Evolutionary conservation across 306 rosid species (phyloP), one percentile per base, ranked within the genome.

Genomic region (Prunus salicina): DNA sequence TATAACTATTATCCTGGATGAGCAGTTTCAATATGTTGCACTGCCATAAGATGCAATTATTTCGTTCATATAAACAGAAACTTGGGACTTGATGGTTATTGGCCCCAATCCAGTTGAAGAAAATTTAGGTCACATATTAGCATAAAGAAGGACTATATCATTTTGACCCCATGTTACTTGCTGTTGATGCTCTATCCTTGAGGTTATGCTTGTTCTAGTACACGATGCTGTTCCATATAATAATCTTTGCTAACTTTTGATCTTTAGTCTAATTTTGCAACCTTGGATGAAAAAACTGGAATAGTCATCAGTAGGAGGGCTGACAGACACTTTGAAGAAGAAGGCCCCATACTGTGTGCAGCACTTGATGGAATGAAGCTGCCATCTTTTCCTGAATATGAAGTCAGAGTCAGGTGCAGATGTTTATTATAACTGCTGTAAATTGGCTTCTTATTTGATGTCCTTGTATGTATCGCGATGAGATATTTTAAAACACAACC

Each of bases 281-380:
- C 97, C 12, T 78, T 95, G 79, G 96, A 92, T 63, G 97, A 95
- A 90, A 81, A 89, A 87, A 84, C 92, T 20, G 93, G 97, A 85
- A 34, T 88, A 73, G 91, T 95, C 66, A 85, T 88, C 62, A 87
- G 96, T 67, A 86, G 99, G 82, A 92, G 99, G 80, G 99, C 97
- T 32, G 96, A 95, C 83, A 88, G 99, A 67, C 99, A 95, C 82
- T 95, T 95, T 76, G 97, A 95, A 83, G 93, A 90, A 87, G 96
- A 95, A 86, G 97, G 99, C 10, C 97, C 99, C 64, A 82, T 92
- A 78, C 85, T 95, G 50, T 92, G 99, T 81, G 93, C 96, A 38
- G 90, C 93, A 64, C 88, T 95, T 6, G 93, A 92, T 82, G 95
- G 91, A 85, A 79, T 95, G 91, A 95, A 92, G 87, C 86, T 95